Evolutionary conservation across 2,329 filamentous ascomycete species (phyloP), one percentile per base, ranked within the genome.

Genomic region (Claviceps monticola): DNA sequence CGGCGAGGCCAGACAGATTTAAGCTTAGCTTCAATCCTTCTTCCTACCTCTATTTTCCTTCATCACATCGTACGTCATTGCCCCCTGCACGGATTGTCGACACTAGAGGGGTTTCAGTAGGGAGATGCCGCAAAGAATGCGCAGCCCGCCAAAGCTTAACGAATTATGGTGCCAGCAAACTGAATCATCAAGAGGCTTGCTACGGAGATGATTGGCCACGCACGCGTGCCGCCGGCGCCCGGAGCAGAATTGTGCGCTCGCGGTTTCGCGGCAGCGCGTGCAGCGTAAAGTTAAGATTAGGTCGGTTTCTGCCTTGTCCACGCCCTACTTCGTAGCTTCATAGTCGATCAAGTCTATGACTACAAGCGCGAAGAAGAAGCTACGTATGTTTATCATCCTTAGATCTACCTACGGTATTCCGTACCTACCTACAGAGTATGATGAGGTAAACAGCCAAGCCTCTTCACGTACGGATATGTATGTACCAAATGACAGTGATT

Each of bases 11-110:
- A n/a, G 46, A 48, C 48, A 43, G 21, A 56, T 53, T 53, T 53
- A 57, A 57, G 55, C 55, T 57, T 57, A 57, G 54, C 52, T 52
- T 26, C 50, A 45, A 37, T 16, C 45, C 50, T 51, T 52, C 19
- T 43, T 19, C 46, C 38, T 16, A 52, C 48, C 48, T 53, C 51
- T n/a, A 45, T 29, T 29, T 16, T 42, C 14, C 4, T 21, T 17
- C 8, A 19, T 11, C 19, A 17, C 39, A 8, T 17, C 17, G 4
- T 9, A 19, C 13, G 39, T 42, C 13, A 16, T n/a, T 29, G 16
- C 21, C 46, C n/a, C 16, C 16, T 34, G 23, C 16, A 17, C n/a
- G n/a, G n/a, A n/a, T 14, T 23, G 29, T 34, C 29, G 29, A 11
- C 29, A 34, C 29, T 34, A 9, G 29, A 34, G 29, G 29, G 29